Evolutionary conservation across 805 yeast genomes (phyloP), one percentile per base, ranked within the genome.

Genomic region (Metschnikowia corniflorae): DNA sequence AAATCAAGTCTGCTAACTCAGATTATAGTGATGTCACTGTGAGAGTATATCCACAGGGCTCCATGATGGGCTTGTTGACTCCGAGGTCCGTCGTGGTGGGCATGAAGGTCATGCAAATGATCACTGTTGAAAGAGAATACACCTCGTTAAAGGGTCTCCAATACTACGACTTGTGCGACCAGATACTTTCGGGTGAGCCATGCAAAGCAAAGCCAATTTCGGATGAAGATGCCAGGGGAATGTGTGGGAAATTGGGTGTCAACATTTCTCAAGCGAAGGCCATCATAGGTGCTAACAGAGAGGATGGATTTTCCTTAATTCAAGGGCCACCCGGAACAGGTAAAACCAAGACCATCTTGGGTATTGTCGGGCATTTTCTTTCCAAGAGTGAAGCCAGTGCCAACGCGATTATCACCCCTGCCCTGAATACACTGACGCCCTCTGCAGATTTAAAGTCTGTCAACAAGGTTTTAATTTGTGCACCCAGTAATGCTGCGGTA

Each of bases 281-380:
- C 0, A 86, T 93, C 40, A 70, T 81, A 9, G 86, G 87, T 1
- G 75, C 95, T 0, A 76, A 79, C 20, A 58, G 68, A 16, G 67
- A 74, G 7, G 68, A 69, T 1, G 99, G 98, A 0, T 87, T 93
- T 54, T 81, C 94, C 0, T 68, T 93, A 35, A 89, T 93, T 58
- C 98, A 93, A 63, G 99, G 97, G 40, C 99, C 99, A 0, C 99
- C 99, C 0, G 99, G 99, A 60, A 91, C 97, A 0, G 99, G 99
- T 68, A 93, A 93, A 58, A 94, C 99, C 1, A 94, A 91, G 57
- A 93, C 99, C 0, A 93, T 94, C 62, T 58, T 93, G 29, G 97
- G 97, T 16, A 81, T 91, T 33, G 76, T 91, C 21, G 96, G 97
- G 0, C 78, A 87, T 37, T 77, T 80, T 42, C 58, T 85, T 28